Conservation (phyloP, 306 rosid species). For the Gynostemma pentaphyllum region DNA sequence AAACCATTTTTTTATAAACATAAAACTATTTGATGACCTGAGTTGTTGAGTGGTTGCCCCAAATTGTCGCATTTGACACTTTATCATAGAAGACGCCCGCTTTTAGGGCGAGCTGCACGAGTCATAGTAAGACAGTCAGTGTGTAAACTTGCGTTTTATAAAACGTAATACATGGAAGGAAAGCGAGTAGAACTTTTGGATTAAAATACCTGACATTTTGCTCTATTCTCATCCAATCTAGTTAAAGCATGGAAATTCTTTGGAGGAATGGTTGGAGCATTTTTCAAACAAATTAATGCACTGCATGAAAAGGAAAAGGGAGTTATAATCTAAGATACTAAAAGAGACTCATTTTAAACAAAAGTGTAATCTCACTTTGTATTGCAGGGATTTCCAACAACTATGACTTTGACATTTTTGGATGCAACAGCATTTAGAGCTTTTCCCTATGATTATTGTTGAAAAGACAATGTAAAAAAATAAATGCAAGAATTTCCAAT, state of each 20-base stretch:
- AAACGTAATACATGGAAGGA: background rate
- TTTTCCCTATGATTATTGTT: constrained; percentile 41
- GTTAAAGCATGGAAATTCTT: constrained; percentile 91
- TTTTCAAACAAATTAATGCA: constrained; percentile 86
- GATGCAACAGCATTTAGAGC: constrained; percentile 87
- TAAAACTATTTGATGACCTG: constrained; percentile 46
- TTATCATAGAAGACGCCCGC: constrained; percentile 97
- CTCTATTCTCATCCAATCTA: constrained; percentile 93
- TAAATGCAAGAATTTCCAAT: constrained; percentile 2
- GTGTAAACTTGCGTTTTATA: background rate
- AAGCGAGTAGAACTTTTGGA: background rate
- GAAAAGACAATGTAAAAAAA: constrained; percentile 2
- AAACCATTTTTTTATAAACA: background rate
- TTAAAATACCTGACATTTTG: constrained; percentile 83
- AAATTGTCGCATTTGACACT: constrained; percentile 85
- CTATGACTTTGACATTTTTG: constrained; percentile 71
- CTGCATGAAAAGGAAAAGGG: constrained; percentile 25
- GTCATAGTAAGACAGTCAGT: constrained; percentile 13
- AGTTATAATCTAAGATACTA: background rate
- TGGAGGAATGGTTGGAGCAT: constrained; percentile 93
- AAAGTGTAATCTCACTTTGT: constrained; percentile 53
- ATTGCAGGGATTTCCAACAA: constrained; percentile 97
- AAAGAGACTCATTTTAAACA: background rate
- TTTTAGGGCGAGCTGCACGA: constrained; percentile 77
- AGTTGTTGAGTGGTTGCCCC: constrained; percentile 99